These are phyloP conservation scores for Xanthoconium purpureum DNA, from an alignment of 768 basidiomycete genomes.

Conservation along the genomic window DNA sequence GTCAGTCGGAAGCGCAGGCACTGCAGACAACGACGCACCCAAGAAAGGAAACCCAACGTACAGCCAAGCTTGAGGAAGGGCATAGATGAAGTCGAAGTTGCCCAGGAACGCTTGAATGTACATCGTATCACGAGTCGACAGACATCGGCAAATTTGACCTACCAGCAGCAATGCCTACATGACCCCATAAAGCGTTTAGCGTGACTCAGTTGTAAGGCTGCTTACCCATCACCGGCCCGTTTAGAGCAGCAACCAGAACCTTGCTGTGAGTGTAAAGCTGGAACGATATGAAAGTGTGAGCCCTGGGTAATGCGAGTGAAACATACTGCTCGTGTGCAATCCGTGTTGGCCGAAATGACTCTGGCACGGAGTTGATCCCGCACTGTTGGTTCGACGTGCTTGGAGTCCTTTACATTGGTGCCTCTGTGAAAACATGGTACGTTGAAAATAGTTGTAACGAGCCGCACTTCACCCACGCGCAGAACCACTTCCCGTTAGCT, in stretches of 20 bases:
- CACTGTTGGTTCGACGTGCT: conserved; percentile 24
- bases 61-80: conserved; percentile 58
- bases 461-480: conserved; percentile 49
- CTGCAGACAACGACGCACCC: conserved; percentile 30
- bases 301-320: not conserved
- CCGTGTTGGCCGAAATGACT: conserved; percentile 52
- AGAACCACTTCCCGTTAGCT: conserved; percentile 74
- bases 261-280: conserved; percentile 71
- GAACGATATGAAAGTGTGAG: not conserved
- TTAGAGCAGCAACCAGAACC: conserved; percentile 65
- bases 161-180: conserved; percentile 66
- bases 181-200: conserved; percentile 3
- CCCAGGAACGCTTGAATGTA: conserved; percentile 55
- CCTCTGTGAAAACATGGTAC: conserved; percentile 40
- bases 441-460: not conserved
- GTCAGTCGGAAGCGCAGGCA: conserved; percentile 1
- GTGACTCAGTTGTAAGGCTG: too few relatives aligned
- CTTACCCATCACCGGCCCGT: conserved; percentile 74
- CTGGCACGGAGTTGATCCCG: conserved; percentile 47
- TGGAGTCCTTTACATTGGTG: conserved; percentile 46
- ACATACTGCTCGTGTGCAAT: conserved; percentile 63
- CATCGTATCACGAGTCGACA: not conserved
- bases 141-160: not conserved
- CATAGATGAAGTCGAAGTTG: conserved; percentile 73
- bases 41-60: conserved; percentile 68